Evolutionary conservation across 2,329 filamentous ascomycete genomes (phyloP), one percentile per base, ranked within the genome.

Genomic region (Zymoseptoria tritici): DNA sequence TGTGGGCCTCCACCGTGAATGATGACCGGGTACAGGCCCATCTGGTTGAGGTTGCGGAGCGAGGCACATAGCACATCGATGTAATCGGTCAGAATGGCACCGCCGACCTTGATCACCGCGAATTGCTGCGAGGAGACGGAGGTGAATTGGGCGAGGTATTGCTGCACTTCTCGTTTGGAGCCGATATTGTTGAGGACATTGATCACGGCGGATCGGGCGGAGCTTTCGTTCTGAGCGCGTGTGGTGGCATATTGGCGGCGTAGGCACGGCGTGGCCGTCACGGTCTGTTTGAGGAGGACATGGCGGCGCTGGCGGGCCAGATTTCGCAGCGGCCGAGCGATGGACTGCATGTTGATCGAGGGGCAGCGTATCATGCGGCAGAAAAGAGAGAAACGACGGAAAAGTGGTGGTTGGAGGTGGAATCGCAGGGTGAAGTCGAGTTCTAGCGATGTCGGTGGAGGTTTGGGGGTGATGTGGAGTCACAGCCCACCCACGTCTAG

Each of bases 51-150:
- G 77, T 97, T 95, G 26, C 91, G 88, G 60, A 97, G 82, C 55
- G 90, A 92, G 58, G 89, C 88, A 72, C 91, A 96, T 58, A 99
- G 85, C 70, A 92, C 91, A 74, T 96, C 89, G 58, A 97, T 83
- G 76, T 97, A 89, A 73, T 97, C 92, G 62, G 91, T 96, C 70
- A 99, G 83, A 71, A 97, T 97, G 64, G 93, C 94, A 63, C 93
- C 94, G 63, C 93, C 94, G 58, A 97, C 93, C 81, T 99, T 99
- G 77, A 99, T 96, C 54, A 99, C 93, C 67, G 92, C 93, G 75
- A 97, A 99, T 73, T 96, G 91, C 79, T 97, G 92, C 42, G 91
- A 96, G 52, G 91, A 94, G 63, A 97, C 92, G 36, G 92, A 96
- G 68, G 89, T 94, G 81, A 99, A 99, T 75, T 97, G 91, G 67